Percentiles rank a stretch among this genome's conserved stretches.
Evolutionary conservation across 768 basidiomycete species (phyloP).

Genomic region (Suillus cothurnatus): DNA sequence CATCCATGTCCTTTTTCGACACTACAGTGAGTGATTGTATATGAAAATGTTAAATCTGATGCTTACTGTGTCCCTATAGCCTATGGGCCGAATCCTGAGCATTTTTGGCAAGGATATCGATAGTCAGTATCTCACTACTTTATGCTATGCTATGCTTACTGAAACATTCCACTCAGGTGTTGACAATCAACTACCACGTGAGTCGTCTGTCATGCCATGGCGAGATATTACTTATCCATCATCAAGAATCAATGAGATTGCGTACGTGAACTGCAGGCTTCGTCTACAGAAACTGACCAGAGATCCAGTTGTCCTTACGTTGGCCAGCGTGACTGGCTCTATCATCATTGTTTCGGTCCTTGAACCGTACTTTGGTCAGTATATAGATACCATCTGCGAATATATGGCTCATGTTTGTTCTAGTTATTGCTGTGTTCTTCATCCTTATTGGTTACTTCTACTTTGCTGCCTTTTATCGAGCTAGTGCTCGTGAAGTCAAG

Average conservation of each 20-base stretch:
- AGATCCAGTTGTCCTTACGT: slow-evolving; percentile 47
- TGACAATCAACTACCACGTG: slow-evolving; percentile 62
- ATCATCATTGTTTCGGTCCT: slow-evolving; percentile 58
- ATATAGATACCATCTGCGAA: background rate
- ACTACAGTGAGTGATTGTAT: slow-evolving; percentile 46
- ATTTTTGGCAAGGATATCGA: slow-evolving; percentile 71
- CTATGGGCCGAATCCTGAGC: slow-evolving; percentile 60
- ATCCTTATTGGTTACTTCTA: slow-evolving; percentile 65
- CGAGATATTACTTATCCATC: background rate
- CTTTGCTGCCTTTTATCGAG: slow-evolving; percentile 69
- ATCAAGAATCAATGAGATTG: slow-evolving; percentile 56
- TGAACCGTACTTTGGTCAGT: slow-evolving; percentile 63
- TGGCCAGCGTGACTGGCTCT: slow-evolving; percentile 53
- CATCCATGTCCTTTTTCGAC: slow-evolving; percentile 81
- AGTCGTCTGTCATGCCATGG: slow-evolving; percentile 13
- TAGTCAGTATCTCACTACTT: slow-evolving; percentile 35
- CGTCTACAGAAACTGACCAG: background rate
- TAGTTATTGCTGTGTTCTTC: slow-evolving; percentile 55
- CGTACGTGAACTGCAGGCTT: slow-evolving; percentile 31
- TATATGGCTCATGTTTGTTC: background rate
- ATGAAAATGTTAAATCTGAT: background rate
- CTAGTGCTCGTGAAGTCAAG: slow-evolving; percentile 75
- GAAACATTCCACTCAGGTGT: slow-evolving; percentile 19
- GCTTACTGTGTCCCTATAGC: slow-evolving; percentile 33
- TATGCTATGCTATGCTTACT: background rate